phyloP scores from a whole-genome alignment of 2,329 filamentous ascomycete genomes.

The Uncinocarpus reesii region DNA sequence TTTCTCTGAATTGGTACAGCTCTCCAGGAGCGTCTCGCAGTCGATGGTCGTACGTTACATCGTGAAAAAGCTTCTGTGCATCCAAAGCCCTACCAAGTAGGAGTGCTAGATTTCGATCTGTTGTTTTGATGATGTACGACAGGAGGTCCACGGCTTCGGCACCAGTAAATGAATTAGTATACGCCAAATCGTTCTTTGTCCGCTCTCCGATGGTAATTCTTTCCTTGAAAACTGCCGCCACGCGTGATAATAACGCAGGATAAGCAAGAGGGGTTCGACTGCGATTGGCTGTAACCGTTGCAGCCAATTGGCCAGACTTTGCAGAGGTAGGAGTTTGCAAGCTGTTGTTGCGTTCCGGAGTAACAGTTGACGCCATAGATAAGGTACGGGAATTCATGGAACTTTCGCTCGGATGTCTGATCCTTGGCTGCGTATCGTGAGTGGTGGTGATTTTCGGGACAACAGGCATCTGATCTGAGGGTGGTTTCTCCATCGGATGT shows the following conservation, averaged over 20 bases:
- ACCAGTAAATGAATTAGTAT: slow-evolving; percentile 94
- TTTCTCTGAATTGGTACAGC: slow-evolving; percentile 95
- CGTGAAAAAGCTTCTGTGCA: slow-evolving; percentile 98
- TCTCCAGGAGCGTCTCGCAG: slow-evolving; percentile 88
- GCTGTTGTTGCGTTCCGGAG: slow-evolving; percentile 51
- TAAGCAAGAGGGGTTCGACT: slow-evolving; percentile 72
- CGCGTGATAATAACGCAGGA: slow-evolving; percentile 82
- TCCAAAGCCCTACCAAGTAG: slow-evolving; percentile 84
- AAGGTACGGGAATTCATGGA: slow-evolving; percentile 54
- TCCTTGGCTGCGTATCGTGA: slow-evolving; percentile 20
- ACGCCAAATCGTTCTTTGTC: slow-evolving; percentile 92
- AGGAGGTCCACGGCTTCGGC: slow-evolving; percentile 92
- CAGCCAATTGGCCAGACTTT: slow-evolving; percentile 39
- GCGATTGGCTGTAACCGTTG: slow-evolving; percentile 49
- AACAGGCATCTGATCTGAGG: slow-evolving; percentile 10
- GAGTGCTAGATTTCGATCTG: slow-evolving; percentile 84
- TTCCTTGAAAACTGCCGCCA: slow-evolving; percentile 84
- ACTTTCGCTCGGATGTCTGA: slow-evolving; percentile 37
- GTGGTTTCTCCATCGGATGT: slow-evolving; percentile 43
- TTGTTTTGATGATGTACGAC: slow-evolving; percentile 93
- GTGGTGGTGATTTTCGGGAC: slow-evolving; percentile 9
- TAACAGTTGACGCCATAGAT: slow-evolving; percentile 71
- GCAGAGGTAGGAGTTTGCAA: slow-evolving; percentile 45
- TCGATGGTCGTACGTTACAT: slow-evolving; percentile 95
- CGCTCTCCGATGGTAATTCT: slow-evolving; percentile 77